Evolutionary conservation across 768 basidiomycete genomes (phyloP).

Genomic region (Exidia glandulosa): DNA sequence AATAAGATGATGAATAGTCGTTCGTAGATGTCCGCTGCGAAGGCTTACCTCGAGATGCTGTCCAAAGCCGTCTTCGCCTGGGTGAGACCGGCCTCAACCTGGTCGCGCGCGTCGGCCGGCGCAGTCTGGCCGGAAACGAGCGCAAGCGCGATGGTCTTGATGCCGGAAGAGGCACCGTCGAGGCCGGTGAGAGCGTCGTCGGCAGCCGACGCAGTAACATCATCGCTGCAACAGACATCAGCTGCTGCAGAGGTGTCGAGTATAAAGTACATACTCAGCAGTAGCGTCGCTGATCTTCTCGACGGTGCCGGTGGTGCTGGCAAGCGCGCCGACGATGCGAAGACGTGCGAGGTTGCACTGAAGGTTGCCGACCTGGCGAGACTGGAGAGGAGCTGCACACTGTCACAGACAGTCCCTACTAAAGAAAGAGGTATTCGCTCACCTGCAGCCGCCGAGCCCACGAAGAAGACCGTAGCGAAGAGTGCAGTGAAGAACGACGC

Average conservation of each 20-base stretch:
- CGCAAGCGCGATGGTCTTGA: slow-evolving; percentile 13
- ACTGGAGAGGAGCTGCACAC: slow-evolving; percentile 5
- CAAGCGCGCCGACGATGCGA: slow-evolving; percentile 18
- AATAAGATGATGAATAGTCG: background rate
- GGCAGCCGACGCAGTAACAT: background rate
- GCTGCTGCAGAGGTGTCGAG: background rate
- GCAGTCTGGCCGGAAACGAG: slow-evolving; percentile 14
- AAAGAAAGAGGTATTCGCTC: background rate
- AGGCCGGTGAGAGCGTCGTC: background rate
- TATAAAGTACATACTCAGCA: background rate
- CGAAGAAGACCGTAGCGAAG: background rate
- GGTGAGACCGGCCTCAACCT: slow-evolving; percentile 11
- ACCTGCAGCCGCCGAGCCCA: background rate
- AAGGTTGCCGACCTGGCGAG: slow-evolving; percentile 22
- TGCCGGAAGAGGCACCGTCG: slow-evolving; percentile 8
- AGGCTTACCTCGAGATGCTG: background rate
- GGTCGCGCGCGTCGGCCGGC: slow-evolving; percentile 13
- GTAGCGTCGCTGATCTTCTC: slow-evolving; percentile 5
- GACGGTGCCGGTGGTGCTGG: slow-evolving; percentile 11
- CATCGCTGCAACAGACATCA: background rate
- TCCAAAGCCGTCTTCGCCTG: background rate
- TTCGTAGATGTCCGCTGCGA: background rate
- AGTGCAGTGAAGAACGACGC: background rate
- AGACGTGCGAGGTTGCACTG: slow-evolving; percentile 23
- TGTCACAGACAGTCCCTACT: background rate